Evolutionary conservation across 2,329 filamentous ascomycete species (phyloP).

Genomic region (Cytospora leucostoma): DNA sequence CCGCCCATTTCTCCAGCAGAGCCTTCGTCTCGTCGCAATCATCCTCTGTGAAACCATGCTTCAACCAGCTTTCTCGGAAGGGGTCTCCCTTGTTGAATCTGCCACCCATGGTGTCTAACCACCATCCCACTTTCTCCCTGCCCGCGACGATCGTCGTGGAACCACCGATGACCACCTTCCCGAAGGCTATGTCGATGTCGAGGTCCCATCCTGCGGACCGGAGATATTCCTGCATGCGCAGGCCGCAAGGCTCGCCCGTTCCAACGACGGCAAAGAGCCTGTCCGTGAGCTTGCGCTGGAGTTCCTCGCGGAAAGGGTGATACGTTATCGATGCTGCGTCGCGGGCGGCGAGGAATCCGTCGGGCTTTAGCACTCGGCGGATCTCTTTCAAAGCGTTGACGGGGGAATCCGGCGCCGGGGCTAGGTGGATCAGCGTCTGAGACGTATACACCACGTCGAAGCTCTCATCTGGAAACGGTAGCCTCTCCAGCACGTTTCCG

Average conservation of each 20-base stretch:
- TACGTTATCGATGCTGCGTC: slow-evolving; percentile 32
- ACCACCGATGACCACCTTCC: slow-evolving; percentile 36
- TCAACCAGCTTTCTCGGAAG: slow-evolving; percentile 38
- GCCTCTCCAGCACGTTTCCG: slow-evolving; percentile 33
- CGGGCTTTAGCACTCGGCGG: slow-evolving; percentile 36
- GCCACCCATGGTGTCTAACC: slow-evolving; percentile 33
- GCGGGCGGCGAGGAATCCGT: slow-evolving; percentile 34
- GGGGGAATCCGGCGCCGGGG: slow-evolving; percentile 26
- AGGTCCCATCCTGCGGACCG: slow-evolving; percentile 8
- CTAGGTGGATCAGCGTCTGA: slow-evolving; percentile 35
- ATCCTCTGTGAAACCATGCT: slow-evolving; percentile 39
- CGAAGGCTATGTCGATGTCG: slow-evolving; percentile 28
- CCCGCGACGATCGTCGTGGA: slow-evolving; percentile 35
- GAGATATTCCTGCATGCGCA: slow-evolving; percentile 12
- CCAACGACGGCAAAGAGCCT: neutral
- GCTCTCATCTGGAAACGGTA: slow-evolving; percentile 35
- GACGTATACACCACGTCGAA: slow-evolving; percentile 38
- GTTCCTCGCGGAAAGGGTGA: slow-evolving; percentile 2
- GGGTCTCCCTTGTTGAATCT: slow-evolving; percentile 31
- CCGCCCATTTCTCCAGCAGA: slow-evolving; percentile 38
- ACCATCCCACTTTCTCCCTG: slow-evolving; percentile 34
- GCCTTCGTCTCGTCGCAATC: slow-evolving; percentile 38
- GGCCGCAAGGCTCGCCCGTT: neutral
- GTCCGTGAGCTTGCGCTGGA: slow-evolving; percentile 3
- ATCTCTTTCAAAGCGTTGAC: slow-evolving; percentile 35